Evolutionary conservation across 2,329 filamentous ascomycete genomes (phyloP), one percentile per base, ranked within the genome.

Genomic region (Aspergillus intermedius): DNA sequence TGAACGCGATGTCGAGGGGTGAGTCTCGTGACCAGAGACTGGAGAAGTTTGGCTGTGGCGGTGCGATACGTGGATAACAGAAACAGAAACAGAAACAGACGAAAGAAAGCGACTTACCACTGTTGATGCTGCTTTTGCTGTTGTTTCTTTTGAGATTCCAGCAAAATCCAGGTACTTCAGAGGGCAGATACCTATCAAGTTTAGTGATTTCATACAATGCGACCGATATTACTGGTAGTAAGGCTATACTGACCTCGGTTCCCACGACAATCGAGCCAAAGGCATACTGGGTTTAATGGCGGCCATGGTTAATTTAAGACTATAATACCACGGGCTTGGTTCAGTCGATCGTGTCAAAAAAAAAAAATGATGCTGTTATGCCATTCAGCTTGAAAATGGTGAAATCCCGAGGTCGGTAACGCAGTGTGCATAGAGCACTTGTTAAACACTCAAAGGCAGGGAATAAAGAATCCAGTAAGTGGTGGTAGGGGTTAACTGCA

Each of bases 191-290:
- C 17, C 37, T 19, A 17, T 19, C 37, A 1, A 17, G 10, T 10
- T 30, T 30, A 30, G 25, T 30, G 17, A 19, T 30, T 30, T 10
- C 12, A 12, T 30, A 5, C 25, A 9, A 28, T 30, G 25, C 25
- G 25, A 30, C 25, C 25, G 25, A 28, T 28, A 28, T 28, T 28
- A 28, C 25, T 28, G 25, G 25, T 30, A 15, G 15, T 15, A 34
- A 37, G 22, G 19, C 35, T 46, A 28, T 5, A 64, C 63, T 56
- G 22, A 67, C 64, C 57, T 61, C 25, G 62, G 60, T 52, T 66
- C 64, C 62, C 64, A 67, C 34, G 57, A 53, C 21, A 67, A 51
- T 44, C 63, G 57, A 28, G 61, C 60, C 45, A 67, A 47, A 32
- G 63, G 54, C 35, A 53, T 51, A 42, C 55, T 56, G 9, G 58